A percentile compares a stretch with the other conserved stretches of the same genome.
Evolutionary conservation across 176 grass and related monocot genomes (phyloP).

Genomic region (Pontederia crassipes): DNA sequence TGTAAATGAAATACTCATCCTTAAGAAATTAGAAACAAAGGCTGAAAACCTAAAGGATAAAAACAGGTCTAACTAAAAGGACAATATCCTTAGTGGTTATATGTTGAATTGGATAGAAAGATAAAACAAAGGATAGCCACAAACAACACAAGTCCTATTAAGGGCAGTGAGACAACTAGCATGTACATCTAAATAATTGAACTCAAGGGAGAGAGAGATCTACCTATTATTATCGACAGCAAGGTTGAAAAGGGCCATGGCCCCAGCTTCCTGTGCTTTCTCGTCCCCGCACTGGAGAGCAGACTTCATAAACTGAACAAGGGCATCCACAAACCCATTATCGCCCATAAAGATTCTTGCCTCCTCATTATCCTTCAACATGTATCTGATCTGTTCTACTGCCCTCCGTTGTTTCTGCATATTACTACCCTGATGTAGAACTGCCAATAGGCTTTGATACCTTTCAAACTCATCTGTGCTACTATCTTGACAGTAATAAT

Average conservation of each 20-base stretch:
- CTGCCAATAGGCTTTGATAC: constrained; percentile 52
- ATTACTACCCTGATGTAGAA: constrained; percentile 56
- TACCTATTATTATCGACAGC: constrained; percentile 96
- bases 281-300: constrained; percentile 59
- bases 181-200: too few relatives aligned
- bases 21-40: too few relatives aligned
- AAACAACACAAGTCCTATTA: too few relatives aligned
- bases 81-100: too few relatives aligned
- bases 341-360: constrained; percentile 81
- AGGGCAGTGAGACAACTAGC: too few relatives aligned
- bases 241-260: constrained; percentile 97
- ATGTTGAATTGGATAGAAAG: too few relatives aligned
- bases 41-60: too few relatives aligned
- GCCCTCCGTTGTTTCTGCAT: constrained; percentile 45
- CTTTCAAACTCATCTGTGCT: constrained; percentile 37
- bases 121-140: too few relatives aligned
- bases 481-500: constrained; percentile 26
- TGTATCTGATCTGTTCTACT: constrained; percentile 82
- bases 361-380: constrained; percentile 91
- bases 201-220: not conserved
- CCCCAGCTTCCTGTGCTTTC: constrained; percentile 77
- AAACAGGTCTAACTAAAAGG: too few relatives aligned
- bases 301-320: constrained; percentile 68
- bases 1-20: too few relatives aligned
- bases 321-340: constrained; percentile 65